Evolutionary conservation across 768 basidiomycete genomes (phyloP), one percentile per base, ranked within the genome.

Genomic region (Trametes sanguinea): DNA sequence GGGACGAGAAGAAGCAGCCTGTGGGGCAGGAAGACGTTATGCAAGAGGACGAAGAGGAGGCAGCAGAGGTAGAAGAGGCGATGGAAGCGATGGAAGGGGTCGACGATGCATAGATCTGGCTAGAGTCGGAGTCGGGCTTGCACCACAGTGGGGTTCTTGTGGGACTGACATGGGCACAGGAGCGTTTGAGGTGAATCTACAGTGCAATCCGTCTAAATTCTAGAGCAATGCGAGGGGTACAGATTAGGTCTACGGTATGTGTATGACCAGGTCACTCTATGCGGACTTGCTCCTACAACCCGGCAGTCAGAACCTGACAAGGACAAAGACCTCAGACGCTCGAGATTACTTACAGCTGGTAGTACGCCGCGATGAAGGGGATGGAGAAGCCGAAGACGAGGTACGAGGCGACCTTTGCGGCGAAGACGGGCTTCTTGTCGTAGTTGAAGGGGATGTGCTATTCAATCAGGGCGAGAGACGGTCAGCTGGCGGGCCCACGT

Each of bases 331-430:
- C 6, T 17, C 5, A 44, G 56, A 22, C 22, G 22, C 22, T 22
- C 22, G 56, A 39, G n/a, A 37, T n/a, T n/a, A 77, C 90, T 65
- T 67, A 92, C 90, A 92, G 64, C 73, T 90, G 89, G 69, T 80
- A 84, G 42, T 69, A 73, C 4, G 83, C 76, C 5, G 88, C 89
- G 56, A 80, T 65, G 73, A 92, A 85, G 30, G 90, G 90, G 63
- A 91, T 83, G 59, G 81, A 73, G 73, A 90, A 89, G 11, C 89
- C 90, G 11, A 76, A 61, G 13, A 72, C 51, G 57, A 92, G 78
- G 73, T 77, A 85, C 6, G 71, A 55, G 29, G 71, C 63, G 54
- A 86, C 63, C 74, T 86, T 88, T 51, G 75, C 50, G 4, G 72
- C 86, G 58, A 73, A 76, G 11, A 63, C 32, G 33, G 40, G 46